Evolutionary conservation across 2,329 filamentous ascomycete genomes (phyloP), one percentile per base, ranked within the genome.

Genomic region (Penicillium sp.): DNA sequence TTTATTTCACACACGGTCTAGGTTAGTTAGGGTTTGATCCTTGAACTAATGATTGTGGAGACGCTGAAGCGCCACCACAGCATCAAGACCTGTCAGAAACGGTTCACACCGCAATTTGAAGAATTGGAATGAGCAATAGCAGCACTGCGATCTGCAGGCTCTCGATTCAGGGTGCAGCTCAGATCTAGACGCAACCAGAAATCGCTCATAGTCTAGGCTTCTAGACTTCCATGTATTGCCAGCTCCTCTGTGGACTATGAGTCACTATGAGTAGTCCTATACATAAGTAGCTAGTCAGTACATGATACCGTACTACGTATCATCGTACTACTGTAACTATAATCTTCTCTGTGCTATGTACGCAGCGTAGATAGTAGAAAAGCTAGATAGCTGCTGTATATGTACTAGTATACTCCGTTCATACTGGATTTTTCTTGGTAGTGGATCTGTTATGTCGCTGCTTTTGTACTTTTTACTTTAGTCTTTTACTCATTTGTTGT

Each of bases 101-200:
- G 8, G 18, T 26, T 26, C 36, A 55, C 47, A 53, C 50, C 52
- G 52, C 50, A 51, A 35, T 28, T 46, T 39, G 13, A n/a, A 26
- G 24, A 11, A 38, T 37, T 31, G 29, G 34, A 41, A 44, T 34
- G 23, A 50, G 38, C 23, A 42, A 37, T 44, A 46, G 26, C 13
- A 16, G 37, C 16, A 13, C 16, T 18, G 40, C 38, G 38, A 40
- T 49, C 23, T 16, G 35, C 42, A 45, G 26, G 47, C 14, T 22
- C 11, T 14, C 7, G 4, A 8, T 32, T 6, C 5, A 6, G 29
- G 3, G n/a, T 13, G 26, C 14, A n/a, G n/a, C n/a, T n/a, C n/a
- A n/a, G n/a, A 27, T 31, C 40, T n/a, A 34, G 18, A 37, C 16
- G 14, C 23, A 29, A 35, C 26, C 29, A 40, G 44, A 50, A 50